phyloP scores from a whole-genome alignment of 768 basidiomycete species.

The Amanita pallidorosea region DNA sequence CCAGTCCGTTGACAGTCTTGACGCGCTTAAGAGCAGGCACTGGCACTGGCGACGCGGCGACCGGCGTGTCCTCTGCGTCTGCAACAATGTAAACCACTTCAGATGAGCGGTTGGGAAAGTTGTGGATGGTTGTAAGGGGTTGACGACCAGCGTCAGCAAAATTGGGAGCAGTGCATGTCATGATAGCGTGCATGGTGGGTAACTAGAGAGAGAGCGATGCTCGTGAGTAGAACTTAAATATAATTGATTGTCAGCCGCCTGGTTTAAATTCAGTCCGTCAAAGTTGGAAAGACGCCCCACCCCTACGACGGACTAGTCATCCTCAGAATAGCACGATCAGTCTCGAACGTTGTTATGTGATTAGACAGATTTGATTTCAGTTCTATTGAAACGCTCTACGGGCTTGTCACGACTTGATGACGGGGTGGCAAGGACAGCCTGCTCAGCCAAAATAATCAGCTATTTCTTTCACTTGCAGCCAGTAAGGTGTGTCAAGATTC shows the following conservation, averaged over 20 bases:
- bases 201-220: neutral
- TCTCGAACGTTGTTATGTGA: neutral
- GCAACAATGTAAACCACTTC: too few species aligned
- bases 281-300: too few species aligned
- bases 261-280: too few species aligned
- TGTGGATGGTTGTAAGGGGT: neutral
- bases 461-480: neutral
- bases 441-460: neutral
- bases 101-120: neutral
- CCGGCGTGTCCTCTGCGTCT: neutral
- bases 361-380: too few species aligned
- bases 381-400: too few species aligned
- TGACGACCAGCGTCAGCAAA: neutral
- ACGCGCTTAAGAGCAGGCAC: too few species aligned
- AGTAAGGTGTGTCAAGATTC: neutral
- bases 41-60: neutral
- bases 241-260: neutral
- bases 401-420: too few species aligned
- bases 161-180: neutral
- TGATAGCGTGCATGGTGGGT: neutral
- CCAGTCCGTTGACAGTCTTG: neutral
- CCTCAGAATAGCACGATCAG: too few species aligned
- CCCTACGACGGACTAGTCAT: too few species aligned
- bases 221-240: neutral
- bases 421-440: neutral